These are phyloP conservation scores for Niveomyces coronatus DNA, from an alignment of 2,329 filamentous ascomycete species.

Conservation along the genomic window DNA sequence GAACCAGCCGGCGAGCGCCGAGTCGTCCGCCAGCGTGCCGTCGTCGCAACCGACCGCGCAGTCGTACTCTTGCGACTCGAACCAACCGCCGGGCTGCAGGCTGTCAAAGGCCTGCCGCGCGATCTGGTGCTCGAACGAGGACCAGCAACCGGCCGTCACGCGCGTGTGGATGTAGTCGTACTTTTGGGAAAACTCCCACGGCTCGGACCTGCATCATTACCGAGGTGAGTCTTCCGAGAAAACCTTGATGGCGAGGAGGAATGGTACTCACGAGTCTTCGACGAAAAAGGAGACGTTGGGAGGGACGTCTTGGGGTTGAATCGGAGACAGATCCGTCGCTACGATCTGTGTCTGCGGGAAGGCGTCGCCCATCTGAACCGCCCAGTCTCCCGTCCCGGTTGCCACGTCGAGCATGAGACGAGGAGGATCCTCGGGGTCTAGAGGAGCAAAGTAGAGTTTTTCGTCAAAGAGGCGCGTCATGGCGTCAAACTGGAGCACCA, in stretches of 20 bases:
- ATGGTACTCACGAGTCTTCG: slow-evolving; percentile 45
- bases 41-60: slow-evolving; percentile 33
- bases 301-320: slow-evolving; percentile 56
- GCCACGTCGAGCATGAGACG: slow-evolving; percentile 31
- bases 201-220: slow-evolving; percentile 30
- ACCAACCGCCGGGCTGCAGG: slow-evolving; percentile 41
- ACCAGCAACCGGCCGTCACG: slow-evolving; percentile 39
- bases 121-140: slow-evolving; percentile 35
- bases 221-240: too few species aligned
- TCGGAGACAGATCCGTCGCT: slow-evolving; percentile 57
- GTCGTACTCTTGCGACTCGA: slow-evolving; percentile 42
- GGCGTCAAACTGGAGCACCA: slow-evolving; percentile 28
- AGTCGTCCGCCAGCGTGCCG: slow-evolving; percentile 28
- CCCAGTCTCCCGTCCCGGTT: slow-evolving; percentile 46
- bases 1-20: slow-evolving; percentile 29
- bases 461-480: slow-evolving; percentile 28
- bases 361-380: slow-evolving; percentile 54
- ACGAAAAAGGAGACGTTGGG: slow-evolving; percentile 66
- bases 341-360: slow-evolving; percentile 49
- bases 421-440: slow-evolving; percentile 25
- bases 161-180: slow-evolving; percentile 47
- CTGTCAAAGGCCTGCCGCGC: slow-evolving; percentile 41
- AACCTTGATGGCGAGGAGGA: not conserved
- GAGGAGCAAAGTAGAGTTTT: slow-evolving; percentile 33
- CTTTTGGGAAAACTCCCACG: slow-evolving; percentile 42